Evolutionary conservation across 2,329 filamentous ascomycete species (phyloP).

Genomic region (Aspergillus alliaceus): DNA sequence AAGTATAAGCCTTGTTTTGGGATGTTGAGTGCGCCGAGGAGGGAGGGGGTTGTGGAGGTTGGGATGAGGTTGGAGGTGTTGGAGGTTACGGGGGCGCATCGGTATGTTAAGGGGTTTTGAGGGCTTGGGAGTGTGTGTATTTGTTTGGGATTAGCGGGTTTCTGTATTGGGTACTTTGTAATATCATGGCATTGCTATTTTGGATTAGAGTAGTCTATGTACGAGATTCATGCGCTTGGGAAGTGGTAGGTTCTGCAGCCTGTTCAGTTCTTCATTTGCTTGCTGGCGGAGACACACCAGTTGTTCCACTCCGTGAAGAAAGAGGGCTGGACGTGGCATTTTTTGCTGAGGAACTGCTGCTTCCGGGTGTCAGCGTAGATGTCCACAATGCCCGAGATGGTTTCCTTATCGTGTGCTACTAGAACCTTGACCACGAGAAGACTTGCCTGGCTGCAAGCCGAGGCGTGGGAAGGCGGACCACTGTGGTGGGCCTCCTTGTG

Average conservation of each 20-base stretch:
- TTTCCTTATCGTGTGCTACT: slow-evolving; percentile 49
- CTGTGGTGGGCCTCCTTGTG: slow-evolving; percentile 62
- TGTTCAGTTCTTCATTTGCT: slow-evolving; percentile 42
- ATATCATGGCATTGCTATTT: background rate
- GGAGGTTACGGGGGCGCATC: slow-evolving; percentile 58
- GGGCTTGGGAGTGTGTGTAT: too few relatives aligned
- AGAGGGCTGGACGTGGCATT: slow-evolving; percentile 60
- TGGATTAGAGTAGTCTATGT: background rate
- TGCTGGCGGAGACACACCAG: slow-evolving; percentile 59
- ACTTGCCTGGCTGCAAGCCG: slow-evolving; percentile 66
- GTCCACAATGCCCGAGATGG: slow-evolving; percentile 57
- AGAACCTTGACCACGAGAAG: slow-evolving; percentile 46
- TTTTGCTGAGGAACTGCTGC: slow-evolving; percentile 58
- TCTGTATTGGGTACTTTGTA: background rate
- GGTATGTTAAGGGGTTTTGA: slow-evolving; percentile 49
- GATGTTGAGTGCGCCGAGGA: slow-evolving; percentile 62
- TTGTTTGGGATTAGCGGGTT: too few relatives aligned
- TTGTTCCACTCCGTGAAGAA: slow-evolving; percentile 75
- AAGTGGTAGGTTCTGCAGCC: too few relatives aligned
- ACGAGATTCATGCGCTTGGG: too few relatives aligned
- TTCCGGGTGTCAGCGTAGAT: slow-evolving; percentile 66
- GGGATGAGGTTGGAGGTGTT: slow-evolving; percentile 61
- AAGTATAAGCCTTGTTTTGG: slow-evolving; percentile 68
- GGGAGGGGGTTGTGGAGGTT: slow-evolving; percentile 55
- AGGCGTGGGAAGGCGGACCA: slow-evolving; percentile 67